Evolutionary conservation across 768 basidiomycete genomes (phyloP), one percentile per base, ranked within the genome.

Genomic region (Austroboletus eburneus): DNA sequence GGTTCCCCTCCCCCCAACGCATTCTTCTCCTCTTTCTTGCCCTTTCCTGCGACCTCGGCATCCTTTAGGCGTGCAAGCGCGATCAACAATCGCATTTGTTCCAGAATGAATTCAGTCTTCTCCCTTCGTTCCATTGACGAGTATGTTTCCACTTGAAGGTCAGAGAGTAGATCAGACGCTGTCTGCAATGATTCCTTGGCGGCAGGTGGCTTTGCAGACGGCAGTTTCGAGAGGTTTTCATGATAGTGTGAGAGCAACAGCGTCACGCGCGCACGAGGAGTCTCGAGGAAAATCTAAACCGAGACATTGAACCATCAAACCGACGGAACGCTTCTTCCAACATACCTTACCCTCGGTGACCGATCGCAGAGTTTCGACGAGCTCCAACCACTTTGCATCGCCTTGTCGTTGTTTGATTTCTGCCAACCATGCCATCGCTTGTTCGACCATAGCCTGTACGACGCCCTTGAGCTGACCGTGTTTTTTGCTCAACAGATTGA

Each of bases 101-200:
- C 95, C 36, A 98, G 71, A 55, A 99, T 89, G 60, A 99, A 97
- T 64, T 98, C 92, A 4, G 92, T 96, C 76, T 99, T 99, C 68
- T 99, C 96, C 61, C 88, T 73, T 49, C 93, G 83, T 54, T 97
- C 91, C 96, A 99, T 98, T 6, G 91, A 92, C 13, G 94, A 97
- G 65, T 97, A 99, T 2, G 96, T 98, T 69, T 99, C 96, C 32
- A 99, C 94, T 71, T 97, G 94, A 3, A 99, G 80, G 48, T 99
- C 96, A 20, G 86, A 86, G 50, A 98, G 76, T 23, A 98, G 72
- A 53, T 98, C 96, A 0, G 91, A 93, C 6, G 96, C 93, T 0
- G 83, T 86, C 57, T 87, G 81, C 32, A 91, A 70, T 34, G 84
- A 80, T 56, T 89, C 86, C 55, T 86, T 87, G 17, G 63, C 52